Conservation (phyloP, 768 basidiomycete species). For the Mycena maculata region DNA sequence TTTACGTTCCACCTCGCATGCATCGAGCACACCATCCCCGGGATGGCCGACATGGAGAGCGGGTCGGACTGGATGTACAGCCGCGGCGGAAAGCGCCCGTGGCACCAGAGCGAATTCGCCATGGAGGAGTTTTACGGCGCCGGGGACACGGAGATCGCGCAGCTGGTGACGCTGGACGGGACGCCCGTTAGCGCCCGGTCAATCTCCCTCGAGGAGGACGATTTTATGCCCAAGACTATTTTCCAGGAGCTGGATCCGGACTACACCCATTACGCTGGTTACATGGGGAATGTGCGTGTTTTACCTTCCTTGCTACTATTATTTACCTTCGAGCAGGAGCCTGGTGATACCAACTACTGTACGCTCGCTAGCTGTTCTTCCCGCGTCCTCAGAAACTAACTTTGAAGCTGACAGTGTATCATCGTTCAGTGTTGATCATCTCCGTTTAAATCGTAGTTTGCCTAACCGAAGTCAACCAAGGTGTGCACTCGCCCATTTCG, state of each 20-base stretch:
- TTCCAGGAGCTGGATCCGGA: slow-evolving; percentile 51
- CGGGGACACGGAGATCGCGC: slow-evolving; percentile 36
- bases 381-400: background rate
- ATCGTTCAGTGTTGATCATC: slow-evolving; percentile 6
- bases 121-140: slow-evolving; percentile 30
- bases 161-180: slow-evolving; percentile 50
- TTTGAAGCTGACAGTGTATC: background rate
- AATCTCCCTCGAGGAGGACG: slow-evolving; percentile 36
- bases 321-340: slow-evolving; percentile 13
- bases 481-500: too few species aligned
- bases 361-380: background rate
- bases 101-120: background rate
- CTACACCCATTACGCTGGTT: slow-evolving; percentile 53
- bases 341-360: slow-evolving; percentile 16
- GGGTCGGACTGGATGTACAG: slow-evolving; percentile 12
- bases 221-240: slow-evolving; percentile 48
- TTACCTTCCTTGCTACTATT: background rate
- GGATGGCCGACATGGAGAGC: slow-evolving; percentile 22
- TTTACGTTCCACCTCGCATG: slow-evolving; percentile 52
- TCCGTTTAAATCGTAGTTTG: background rate
- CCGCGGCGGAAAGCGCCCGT: slow-evolving; percentile 12
- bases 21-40: slow-evolving; percentile 42
- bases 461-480: background rate
- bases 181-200: slow-evolving; percentile 22
- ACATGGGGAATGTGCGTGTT: slow-evolving; percentile 53